Conservation (phyloP, 139 green algal genomes). For the Chlorella sp. region DNA sequence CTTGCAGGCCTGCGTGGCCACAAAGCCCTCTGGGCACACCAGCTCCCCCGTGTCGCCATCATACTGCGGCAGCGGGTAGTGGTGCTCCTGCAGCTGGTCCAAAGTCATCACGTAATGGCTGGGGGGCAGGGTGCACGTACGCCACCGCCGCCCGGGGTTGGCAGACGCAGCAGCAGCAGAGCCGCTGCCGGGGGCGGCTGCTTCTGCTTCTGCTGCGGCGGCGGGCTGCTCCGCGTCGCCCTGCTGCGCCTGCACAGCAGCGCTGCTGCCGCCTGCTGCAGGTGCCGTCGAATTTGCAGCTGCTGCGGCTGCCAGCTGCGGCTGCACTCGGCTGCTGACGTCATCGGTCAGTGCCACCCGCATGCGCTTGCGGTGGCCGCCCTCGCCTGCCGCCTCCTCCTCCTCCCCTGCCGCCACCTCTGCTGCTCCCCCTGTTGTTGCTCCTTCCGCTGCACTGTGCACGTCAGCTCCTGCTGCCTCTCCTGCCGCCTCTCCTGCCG, state of each 20-base stretch:
- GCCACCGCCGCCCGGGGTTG: neutral
- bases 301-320: neutral
- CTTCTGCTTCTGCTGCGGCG: constrained; percentile 17
- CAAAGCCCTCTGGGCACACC: neutral
- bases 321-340: constrained; percentile 22
- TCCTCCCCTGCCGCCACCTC: neutral
- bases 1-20: neutral
- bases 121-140: neutral
- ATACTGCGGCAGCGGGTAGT: constrained; percentile 28
- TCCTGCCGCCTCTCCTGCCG: neutral
- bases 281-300: neutral
- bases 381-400: neutral
- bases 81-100: constrained; percentile 21
- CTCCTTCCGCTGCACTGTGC: neutral
- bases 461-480: neutral
- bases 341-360: neutral
- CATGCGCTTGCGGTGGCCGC: neutral
- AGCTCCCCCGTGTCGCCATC: neutral
- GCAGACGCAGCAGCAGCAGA: neutral
- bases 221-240: neutral
- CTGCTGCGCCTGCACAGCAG: neutral
- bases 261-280: neutral
- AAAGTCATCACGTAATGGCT: constrained; percentile 12
- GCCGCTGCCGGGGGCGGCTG: neutral
- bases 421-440: neutral